phyloP scores from a whole-genome alignment of 1,284 basidiomycete genomes.

The Tylopilus orsonianus region DNA sequence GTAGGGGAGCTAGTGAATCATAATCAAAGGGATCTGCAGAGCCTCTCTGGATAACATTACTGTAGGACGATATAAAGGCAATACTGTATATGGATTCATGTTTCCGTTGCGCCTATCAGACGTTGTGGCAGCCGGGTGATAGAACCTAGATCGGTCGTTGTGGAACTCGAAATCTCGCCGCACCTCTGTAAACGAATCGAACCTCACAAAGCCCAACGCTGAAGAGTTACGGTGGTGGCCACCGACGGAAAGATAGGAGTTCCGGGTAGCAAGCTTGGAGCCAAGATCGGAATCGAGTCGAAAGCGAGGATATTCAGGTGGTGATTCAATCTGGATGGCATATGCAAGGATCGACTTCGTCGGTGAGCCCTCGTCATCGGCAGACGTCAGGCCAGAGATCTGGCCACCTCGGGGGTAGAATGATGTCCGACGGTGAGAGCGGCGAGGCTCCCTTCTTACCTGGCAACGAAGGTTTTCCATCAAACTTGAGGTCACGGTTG shows the following conservation, averaged over 20 bases:
- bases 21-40: constrained; percentile 76
- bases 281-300: constrained; percentile 48
- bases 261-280: constrained; percentile 32
- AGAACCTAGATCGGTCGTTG: constrained; percentile 60
- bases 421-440: constrained; percentile 70
- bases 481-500: constrained; percentile 71
- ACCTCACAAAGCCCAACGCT: constrained; percentile 61
- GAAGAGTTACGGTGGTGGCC: constrained; percentile 53
- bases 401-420: constrained; percentile 59
- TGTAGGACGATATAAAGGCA: constrained; percentile 80
- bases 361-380: constrained; percentile 54
- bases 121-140: constrained; percentile 48
- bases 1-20: no score
- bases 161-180: constrained; percentile 72
- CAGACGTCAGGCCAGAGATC: constrained; percentile 46
- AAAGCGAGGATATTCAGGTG: constrained; percentile 36
- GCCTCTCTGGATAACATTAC: constrained; percentile 63
- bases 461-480: constrained; percentile 46
- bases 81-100: constrained; percentile 74
- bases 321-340: constrained; percentile 37
- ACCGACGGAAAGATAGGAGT: constrained; percentile 5
- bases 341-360: constrained; percentile 61
- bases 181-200: constrained; percentile 73
- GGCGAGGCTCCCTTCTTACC: constrained; percentile 16
- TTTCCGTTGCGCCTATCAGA: constrained; percentile 40